Percentiles rank a stretch among this genome's conserved stretches.
phyloP scores from a whole-genome alignment of 129 eudicot species.

The Smallanthus sonchifolius region DNA sequence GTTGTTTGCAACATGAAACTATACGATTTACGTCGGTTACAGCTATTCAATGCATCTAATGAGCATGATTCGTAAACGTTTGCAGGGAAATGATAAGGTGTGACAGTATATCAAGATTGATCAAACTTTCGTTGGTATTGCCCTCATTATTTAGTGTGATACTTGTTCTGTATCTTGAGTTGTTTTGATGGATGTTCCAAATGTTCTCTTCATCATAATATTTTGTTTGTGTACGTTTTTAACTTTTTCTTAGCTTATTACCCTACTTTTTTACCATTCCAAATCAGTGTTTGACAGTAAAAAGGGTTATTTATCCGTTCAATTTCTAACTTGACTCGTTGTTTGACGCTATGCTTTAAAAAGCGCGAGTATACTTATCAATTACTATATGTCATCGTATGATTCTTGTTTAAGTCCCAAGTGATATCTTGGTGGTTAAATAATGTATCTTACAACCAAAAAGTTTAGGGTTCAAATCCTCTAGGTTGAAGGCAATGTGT shows the following conservation, averaged over 20 bases:
- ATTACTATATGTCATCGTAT: no score
- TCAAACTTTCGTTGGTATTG: conserved; percentile 20
- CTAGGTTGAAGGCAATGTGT: no score
- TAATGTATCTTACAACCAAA: no score
- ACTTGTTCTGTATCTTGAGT: conserved; percentile 26
- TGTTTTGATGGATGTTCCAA: conserved; percentile 28
- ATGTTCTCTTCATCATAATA: conserved; percentile 21
- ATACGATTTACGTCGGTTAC: neutral
- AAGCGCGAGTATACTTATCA: neutral
- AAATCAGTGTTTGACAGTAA: neutral
- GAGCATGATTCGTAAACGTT: neutral
- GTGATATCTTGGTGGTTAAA: no score
- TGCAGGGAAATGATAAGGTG: conserved; percentile 30
- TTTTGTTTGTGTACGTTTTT: conserved; percentile 22
- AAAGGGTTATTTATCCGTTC: neutral
- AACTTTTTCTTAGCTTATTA: conserved; percentile 3
- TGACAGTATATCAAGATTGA: conserved; percentile 26
- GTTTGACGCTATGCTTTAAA: no score
- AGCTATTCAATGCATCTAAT: neutral
- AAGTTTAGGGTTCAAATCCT: no score
- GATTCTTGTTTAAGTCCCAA: no score
- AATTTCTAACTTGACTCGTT: neutral
- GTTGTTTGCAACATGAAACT: neutral
- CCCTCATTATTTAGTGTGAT: conserved; percentile 33
- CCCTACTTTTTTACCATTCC: neutral